Percentiles rank a stretch among this genome's conserved stretches.
phyloP scores from a whole-genome alignment of 2,329 filamentous ascomycete genomes.

The Trichoderma atrobrunneum region DNA sequence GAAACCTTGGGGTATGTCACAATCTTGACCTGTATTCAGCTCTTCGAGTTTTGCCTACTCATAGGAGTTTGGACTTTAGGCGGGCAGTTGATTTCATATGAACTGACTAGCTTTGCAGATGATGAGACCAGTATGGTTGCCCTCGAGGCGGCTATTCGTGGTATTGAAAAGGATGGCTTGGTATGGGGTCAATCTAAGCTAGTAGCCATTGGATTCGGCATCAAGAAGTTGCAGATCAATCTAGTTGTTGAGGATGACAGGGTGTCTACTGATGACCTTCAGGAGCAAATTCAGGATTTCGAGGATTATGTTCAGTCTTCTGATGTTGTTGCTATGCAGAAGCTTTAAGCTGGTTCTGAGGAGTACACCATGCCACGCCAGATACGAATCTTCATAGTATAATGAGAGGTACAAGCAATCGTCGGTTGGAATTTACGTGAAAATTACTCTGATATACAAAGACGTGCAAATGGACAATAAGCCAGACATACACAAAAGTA shows the following conservation, averaged over 20 bases:
- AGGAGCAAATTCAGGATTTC: conserved; percentile 75
- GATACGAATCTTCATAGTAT: neutral
- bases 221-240: conserved; percentile 99
- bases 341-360: conserved; percentile 34
- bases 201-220: conserved; percentile 89
- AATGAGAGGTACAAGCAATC: neutral
- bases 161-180: conserved; percentile 88
- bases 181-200: conserved; percentile 93
- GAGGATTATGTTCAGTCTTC: conserved; percentile 97
- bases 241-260: conserved; percentile 97
- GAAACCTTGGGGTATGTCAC: neutral
- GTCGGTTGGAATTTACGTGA: neutral
- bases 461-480: neutral
- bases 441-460: neutral
- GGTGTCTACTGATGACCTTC: conserved; percentile 80
- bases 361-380: neutral
- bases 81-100: neutral
- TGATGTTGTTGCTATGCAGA: conserved; percentile 88
- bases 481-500: no score
- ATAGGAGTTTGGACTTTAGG: no score
- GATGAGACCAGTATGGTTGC: conserved; percentile 50
- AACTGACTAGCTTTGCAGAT: neutral
- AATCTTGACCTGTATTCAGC: neutral
- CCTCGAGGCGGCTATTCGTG: conserved; percentile 76
- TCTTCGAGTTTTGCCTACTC: neutral